Evolutionary conservation across 2,329 filamentous ascomycete species (phyloP).

Genomic region (Alternaria burnsii): DNA sequence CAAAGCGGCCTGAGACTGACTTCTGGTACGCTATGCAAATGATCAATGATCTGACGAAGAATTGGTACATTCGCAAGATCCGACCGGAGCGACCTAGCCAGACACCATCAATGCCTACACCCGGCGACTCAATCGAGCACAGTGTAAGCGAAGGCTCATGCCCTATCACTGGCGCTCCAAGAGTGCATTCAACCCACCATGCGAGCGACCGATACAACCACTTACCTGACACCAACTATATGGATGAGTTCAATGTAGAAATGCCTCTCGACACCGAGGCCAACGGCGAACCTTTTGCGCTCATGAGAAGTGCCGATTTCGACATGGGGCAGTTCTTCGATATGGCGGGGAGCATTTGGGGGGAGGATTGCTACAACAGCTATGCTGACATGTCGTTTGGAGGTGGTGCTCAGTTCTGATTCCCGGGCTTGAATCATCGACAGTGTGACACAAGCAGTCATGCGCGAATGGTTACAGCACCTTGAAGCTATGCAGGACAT

Average conservation of each 20-base stretch:
- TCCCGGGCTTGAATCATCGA: background rate
- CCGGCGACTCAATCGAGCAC: slow-evolving; percentile 15
- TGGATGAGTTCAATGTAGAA: slow-evolving; percentile 4
- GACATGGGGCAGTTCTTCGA: slow-evolving; percentile 49
- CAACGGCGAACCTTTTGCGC: slow-evolving; percentile 29
- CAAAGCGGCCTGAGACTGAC: slow-evolving; percentile 36
- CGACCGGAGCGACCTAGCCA: slow-evolving; percentile 10
- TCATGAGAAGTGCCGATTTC: slow-evolving; percentile 38
- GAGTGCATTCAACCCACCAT: slow-evolving; percentile 9
- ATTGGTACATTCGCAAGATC: slow-evolving; percentile 43
- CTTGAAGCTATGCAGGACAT: background rate
- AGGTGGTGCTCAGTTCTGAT: background rate
- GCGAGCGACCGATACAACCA: background rate
- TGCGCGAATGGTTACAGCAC: background rate
- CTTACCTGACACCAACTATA: slow-evolving; percentile 6
- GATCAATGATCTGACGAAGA: slow-evolving; percentile 40
- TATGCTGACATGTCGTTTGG: slow-evolving; percentile 40
- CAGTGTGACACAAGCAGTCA: background rate
- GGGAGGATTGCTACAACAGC: slow-evolving; percentile 31
- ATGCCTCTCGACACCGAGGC: slow-evolving; percentile 8
- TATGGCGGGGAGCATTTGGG: slow-evolving; percentile 38
- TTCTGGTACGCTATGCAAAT: slow-evolving; percentile 45
- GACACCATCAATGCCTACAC: slow-evolving; percentile 4
- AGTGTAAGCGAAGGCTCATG: slow-evolving; percentile 15
- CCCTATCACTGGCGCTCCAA: slow-evolving; percentile 12